These are phyloP conservation scores for Deinandra increscens DNA, from an alignment of 129 eudicot species.

Conservation along the genomic window DNA sequence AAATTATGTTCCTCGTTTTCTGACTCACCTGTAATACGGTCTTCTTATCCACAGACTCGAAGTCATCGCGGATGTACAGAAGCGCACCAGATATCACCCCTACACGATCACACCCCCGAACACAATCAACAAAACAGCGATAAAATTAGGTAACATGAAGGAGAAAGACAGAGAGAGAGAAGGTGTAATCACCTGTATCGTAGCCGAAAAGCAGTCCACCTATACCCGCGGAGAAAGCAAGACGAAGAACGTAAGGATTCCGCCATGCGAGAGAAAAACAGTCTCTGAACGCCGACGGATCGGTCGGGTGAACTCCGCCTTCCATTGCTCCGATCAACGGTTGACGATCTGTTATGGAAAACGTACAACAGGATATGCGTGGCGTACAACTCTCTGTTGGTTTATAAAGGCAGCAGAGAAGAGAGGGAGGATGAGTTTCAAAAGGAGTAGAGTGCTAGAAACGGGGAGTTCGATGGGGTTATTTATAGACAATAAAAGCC, in stretches of 20 bases:
- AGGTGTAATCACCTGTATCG: constrained; percentile 49
- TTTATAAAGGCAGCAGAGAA: neutral
- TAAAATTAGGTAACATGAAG: neutral
- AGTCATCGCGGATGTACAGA: constrained; percentile 61
- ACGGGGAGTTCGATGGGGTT: constrained; percentile 18
- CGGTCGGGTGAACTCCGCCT: constrained; percentile 54
- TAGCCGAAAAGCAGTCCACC: constrained; percentile 84
- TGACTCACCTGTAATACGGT: constrained; percentile 51
- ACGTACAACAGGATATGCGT: constrained; percentile 4
- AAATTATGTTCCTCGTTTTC: neutral
- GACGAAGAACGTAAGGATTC: constrained; percentile 64
- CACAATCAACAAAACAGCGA: neutral
- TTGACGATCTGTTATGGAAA: neutral
- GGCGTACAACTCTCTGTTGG: neutral
- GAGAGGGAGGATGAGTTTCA: neutral
- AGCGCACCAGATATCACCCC: constrained; percentile 82
- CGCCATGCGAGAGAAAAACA: constrained; percentile 60
- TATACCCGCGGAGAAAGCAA: constrained; percentile 80
- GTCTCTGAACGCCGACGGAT: constrained; percentile 50
- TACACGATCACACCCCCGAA: constrained; percentile 25
- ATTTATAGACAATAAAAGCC: constrained; percentile 28
- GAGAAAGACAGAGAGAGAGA: neutral
- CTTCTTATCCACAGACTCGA: constrained; percentile 54
- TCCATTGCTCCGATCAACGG: constrained; percentile 37
- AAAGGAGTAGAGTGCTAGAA: constrained; percentile 23